These are phyloP conservation scores for Citrullus colocynthis DNA, from an alignment of 306 rosid species.

Conservation along the genomic window DNA sequence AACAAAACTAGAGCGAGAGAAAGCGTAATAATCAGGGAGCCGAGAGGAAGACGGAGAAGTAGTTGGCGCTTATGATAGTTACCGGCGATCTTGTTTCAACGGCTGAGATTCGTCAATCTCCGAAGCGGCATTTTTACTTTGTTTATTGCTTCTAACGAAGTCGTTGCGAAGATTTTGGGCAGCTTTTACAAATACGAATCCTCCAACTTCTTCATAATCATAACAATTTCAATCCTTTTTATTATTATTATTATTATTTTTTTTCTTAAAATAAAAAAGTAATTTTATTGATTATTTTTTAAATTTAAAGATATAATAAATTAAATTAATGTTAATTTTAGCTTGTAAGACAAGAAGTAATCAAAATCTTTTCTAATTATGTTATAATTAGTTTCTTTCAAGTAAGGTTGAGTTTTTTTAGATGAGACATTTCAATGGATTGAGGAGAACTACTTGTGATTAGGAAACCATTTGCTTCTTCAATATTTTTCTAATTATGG, in stretches of 20 bases:
- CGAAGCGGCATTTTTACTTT: neutral
- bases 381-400: neutral
- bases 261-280: neutral
- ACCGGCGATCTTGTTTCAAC: neutral
- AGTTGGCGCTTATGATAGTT: neutral
- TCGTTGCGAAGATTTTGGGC: constrained; percentile 15
- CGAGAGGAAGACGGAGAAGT: neutral
- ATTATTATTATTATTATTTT: neutral
- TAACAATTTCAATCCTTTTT: neutral
- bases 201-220: constrained; percentile 3
- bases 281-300: neutral
- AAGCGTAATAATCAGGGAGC: neutral
- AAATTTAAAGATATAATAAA: neutral
- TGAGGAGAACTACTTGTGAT: neutral
- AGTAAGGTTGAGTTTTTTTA: neutral
- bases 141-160: neutral
- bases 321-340: neutral
- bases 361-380: neutral
- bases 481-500: neutral
- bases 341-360: neutral
- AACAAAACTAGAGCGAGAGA: neutral
- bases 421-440: neutral
- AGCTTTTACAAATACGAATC: constrained; percentile 9
- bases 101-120: neutral
- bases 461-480: neutral